Conservation (phyloP, 768 basidiomycete genomes). For the Lactarius evosmus region DNA sequence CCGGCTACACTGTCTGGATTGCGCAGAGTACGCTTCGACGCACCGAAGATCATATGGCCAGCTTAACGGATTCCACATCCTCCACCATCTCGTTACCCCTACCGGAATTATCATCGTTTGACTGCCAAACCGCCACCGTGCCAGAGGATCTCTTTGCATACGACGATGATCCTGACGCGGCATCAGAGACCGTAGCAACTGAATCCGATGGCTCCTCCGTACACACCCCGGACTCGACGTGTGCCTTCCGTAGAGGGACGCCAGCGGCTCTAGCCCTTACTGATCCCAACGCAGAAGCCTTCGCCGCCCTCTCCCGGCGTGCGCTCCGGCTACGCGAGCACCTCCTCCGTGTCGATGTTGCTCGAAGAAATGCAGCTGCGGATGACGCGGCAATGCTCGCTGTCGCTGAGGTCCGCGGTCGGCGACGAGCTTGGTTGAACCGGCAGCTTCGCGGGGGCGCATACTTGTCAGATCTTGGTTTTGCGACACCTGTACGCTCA, state of each 20-base stretch:
- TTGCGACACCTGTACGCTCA: conserved; percentile 48
- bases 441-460: conserved; percentile 42
- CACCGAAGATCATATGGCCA: conserved; percentile 37
- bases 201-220: conserved; percentile 50
- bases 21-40: conserved; percentile 51
- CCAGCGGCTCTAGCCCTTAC: conserved; percentile 17
- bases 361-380: conserved; percentile 40
- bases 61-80: conserved; percentile 26
- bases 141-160: conserved; percentile 36
- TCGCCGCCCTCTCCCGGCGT: conserved; percentile 32
- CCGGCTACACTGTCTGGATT: conserved; percentile 55
- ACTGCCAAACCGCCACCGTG: conserved; percentile 13
- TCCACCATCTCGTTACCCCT: conserved; percentile 18
- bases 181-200: conserved; percentile 30
- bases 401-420: conserved; percentile 54
- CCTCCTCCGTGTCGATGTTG: conserved; percentile 41
- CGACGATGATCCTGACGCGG: conserved; percentile 34
- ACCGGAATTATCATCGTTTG: conserved; percentile 22
- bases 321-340: conserved; percentile 35
- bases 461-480: conserved; percentile 40
- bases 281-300: conserved; percentile 31
- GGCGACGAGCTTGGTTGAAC: conserved; percentile 66
- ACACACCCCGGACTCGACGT: conserved; percentile 40
- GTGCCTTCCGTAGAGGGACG: conserved; percentile 32
- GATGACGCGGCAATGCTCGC: conserved; percentile 35